Percentiles rank a stretch among this genome's conserved stretches.
Evolutionary conservation across 257 asterid genomes (phyloP).

Genomic region (Coffea canephora): DNA sequence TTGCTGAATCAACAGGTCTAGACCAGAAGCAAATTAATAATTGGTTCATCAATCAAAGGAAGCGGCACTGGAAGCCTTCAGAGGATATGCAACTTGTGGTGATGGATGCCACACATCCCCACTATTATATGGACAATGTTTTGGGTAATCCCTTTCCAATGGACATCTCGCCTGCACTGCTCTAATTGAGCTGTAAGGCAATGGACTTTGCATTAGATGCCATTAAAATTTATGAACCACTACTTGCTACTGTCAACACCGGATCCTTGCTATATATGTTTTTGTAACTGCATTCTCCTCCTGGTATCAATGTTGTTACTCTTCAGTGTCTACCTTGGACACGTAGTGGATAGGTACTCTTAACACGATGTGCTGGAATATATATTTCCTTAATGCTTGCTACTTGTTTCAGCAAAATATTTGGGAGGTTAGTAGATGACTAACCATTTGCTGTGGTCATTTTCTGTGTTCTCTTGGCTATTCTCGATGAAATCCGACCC

Average conservation of each 20-base stretch:
- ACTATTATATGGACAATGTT: conserved; percentile 69
- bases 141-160: conserved; percentile 64
- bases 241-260: background rate
- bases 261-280: background rate
- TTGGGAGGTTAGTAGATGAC: background rate
- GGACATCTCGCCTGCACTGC: conserved; percentile 78
- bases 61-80: conserved; percentile 95
- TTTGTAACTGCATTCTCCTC: background rate
- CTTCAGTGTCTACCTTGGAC: conserved; percentile 5
- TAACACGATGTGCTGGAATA: no score
- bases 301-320: background rate
- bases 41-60: conserved; percentile 95
- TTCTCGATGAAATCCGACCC: no score
- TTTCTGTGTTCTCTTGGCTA: no score
- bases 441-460: no score
- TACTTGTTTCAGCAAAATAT: background rate
- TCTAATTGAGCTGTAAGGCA: conserved; percentile 20
- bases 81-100: conserved; percentile 95
- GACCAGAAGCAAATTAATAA: conserved; percentile 96
- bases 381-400: no score
- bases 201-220: background rate
- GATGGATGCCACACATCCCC: conserved; percentile 79
- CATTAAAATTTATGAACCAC: background rate
- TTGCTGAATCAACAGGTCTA: conserved; percentile 83
- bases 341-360: background rate